Conservation (phyloP, 2,329 filamentous ascomycete genomes). For the Chaetomiaceae sp. region DNA sequence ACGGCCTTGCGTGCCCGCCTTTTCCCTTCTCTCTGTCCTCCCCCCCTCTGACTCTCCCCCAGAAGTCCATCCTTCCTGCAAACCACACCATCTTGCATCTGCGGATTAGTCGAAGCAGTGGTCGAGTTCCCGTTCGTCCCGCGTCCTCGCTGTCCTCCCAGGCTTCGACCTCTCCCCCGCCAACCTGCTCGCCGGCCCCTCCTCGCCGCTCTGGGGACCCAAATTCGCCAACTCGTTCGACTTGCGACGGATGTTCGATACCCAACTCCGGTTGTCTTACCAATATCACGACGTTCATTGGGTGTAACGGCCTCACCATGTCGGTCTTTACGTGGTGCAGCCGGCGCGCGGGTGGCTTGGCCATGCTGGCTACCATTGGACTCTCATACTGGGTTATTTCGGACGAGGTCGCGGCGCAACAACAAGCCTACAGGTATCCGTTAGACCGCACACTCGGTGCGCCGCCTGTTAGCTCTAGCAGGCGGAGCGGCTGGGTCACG, state of each 20-base stretch:
- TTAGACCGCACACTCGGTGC: conserved; percentile 35
- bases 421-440: conserved; percentile 39
- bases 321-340: conserved; percentile 49
- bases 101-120: conserved; percentile 19
- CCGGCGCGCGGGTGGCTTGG: conserved; percentile 48
- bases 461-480: conserved; percentile 31
- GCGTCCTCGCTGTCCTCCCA: conserved; percentile 19
- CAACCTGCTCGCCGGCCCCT: conserved; percentile 7
- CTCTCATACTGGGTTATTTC: conserved; percentile 52
- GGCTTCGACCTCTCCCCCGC: conserved; percentile 3
- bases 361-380: conserved; percentile 42
- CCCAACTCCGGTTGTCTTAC: background rate
- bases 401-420: conserved; percentile 39
- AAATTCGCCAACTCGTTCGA: conserved; percentile 10
- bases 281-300: conserved; percentile 2
- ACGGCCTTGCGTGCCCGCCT: conserved; percentile 16
- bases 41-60: conserved; percentile 12
- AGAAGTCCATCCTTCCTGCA: conserved; percentile 22
- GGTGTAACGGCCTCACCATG: conserved; percentile 33
- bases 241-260: background rate
- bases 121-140: conserved; percentile 20
- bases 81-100: conserved; percentile 13
- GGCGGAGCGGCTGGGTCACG: conserved; percentile 45
- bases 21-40: conserved; percentile 14
- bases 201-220: conserved; percentile 5